A percentile compares a stretch with the other conserved stretches of the same genome.
phyloP scores from a whole-genome alignment of 495 filamentous ascomycete genomes.

The Extremus antarcticus region DNA sequence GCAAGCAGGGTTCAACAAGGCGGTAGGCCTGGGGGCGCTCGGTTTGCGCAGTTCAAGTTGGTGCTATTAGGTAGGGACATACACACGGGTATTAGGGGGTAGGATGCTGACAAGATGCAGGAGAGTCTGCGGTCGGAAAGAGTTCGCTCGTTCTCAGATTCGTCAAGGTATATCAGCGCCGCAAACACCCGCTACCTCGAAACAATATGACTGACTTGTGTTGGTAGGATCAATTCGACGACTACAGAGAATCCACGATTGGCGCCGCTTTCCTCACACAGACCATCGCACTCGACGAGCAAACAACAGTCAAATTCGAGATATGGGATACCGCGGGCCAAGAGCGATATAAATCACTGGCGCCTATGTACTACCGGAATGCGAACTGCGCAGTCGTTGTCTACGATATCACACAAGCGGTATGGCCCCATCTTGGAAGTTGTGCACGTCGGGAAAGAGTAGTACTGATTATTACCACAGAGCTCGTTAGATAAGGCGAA shows the following conservation, averaged over 20 bases:
- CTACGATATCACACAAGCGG: conserved; percentile 98
- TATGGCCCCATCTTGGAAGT: conserved; percentile 50
- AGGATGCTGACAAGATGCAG: conserved; percentile 42
- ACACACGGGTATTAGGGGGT: not conserved
- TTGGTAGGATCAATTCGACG: conserved; percentile 93
- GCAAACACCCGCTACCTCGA: not conserved
- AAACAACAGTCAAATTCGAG: conserved; percentile 97
- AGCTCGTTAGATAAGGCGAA: conserved; percentile 96
- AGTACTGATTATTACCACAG: conserved; percentile 36
- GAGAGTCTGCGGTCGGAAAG: conserved; percentile 98
- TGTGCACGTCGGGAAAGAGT: too few relatives aligned
- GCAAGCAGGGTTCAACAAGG: conserved; percentile 68
- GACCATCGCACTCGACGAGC: conserved; percentile 94
- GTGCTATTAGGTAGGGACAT: conserved; percentile 68
- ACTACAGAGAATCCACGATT: conserved; percentile 97
- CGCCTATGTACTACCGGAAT: conserved; percentile 99
- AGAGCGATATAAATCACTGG: conserved; percentile 95
- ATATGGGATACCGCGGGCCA: conserved; percentile 99
- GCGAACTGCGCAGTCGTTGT: conserved; percentile 98
- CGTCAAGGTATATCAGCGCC: conserved; percentile 60
- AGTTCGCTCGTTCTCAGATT: conserved; percentile 96
- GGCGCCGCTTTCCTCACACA: conserved; percentile 98
- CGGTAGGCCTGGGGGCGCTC: conserved; percentile 57
- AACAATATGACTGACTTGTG: not conserved
- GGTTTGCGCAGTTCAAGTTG: conserved; percentile 98